Evolutionary conservation across 2,329 filamentous ascomycete genomes (phyloP), one percentile per base, ranked within the genome.

Genomic region (Diplodia seriata): DNA sequence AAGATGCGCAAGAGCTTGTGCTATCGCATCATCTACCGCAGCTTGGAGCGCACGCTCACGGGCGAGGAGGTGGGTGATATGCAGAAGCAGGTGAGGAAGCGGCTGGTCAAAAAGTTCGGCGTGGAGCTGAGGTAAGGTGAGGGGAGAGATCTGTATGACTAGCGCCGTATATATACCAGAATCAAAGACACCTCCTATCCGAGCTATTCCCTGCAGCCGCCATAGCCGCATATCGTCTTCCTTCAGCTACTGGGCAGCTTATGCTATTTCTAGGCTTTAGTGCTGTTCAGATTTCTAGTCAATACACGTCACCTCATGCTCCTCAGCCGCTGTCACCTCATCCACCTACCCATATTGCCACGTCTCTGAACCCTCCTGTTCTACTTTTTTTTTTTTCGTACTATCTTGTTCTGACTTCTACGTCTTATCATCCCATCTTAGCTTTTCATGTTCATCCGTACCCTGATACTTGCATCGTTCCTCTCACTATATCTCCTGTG

Each of bases 11-110:
- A 87, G 81, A 97, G 94, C 81, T 80, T 95, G 82, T 97, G 93
- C 80, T 99, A 97, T 79, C 86, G 94, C 70, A 90, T 98, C 79
- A 94, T 94, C 76, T 99, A 99, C 81, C 87, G 95, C 71, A 97
- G 93, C 78, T 81, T 97, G 72, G 94, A 97, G 83, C 87, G 91
- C 76, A 99, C 94, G 1, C 81, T 99, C 78, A 97, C 91, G 11
- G 95, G 93, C 73, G 84, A 86, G 43, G 92, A 97, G 83, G 87
- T 89, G 12, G 96, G 96, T 76, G 79, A 83, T 53, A 80, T 97
- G 75, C 94, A 99, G 77, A 84, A 88, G 61, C 79, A 83, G 71
- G 89, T 98, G 54, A 83, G 85, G 51, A 74, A 81, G 70, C 85
- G 86, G 71, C 81, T 98, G 70, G 89, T 91, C 2, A 81, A 86